phyloP scores from a whole-genome alignment of 768 basidiomycete species.

The Crepidotus variabilis region DNA sequence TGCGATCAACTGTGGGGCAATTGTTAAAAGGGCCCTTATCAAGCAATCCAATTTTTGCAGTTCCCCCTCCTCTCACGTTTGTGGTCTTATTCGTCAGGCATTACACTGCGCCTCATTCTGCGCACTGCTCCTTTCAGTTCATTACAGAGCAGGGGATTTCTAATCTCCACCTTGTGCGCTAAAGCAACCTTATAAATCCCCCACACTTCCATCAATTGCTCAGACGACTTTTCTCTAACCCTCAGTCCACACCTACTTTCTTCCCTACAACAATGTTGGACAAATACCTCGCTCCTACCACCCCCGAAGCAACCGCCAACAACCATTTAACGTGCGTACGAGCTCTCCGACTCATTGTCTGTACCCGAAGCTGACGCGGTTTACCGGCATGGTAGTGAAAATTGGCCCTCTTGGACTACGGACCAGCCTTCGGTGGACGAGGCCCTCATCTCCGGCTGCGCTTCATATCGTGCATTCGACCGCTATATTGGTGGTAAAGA shows the following conservation, averaged over 20 bases:
- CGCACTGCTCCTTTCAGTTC: background rate
- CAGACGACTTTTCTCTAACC: constrained; percentile 5
- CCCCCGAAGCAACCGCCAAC: constrained; percentile 72
- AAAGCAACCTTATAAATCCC: background rate
- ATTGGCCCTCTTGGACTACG: constrained; percentile 65
- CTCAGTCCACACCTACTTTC: constrained; percentile 9
- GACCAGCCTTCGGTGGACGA: constrained; percentile 70
- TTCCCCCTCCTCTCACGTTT: constrained; percentile 26
- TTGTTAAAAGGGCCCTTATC: constrained; percentile 15
- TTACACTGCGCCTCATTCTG: constrained; percentile 5
- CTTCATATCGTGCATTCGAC: constrained; percentile 77
- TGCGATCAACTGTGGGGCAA: constrained; percentile 21
- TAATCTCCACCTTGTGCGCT: background rate
- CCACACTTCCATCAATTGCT: background rate
- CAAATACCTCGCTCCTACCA: constrained; percentile 68
- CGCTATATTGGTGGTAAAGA: constrained; percentile 71
- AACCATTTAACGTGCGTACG: constrained; percentile 57
- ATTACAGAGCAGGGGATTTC: background rate
- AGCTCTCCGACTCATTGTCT: background rate
- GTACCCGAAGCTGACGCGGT: constrained; percentile 12
- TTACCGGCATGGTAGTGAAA: constrained; percentile 44
- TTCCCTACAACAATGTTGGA: constrained; percentile 43
- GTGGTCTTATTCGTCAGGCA: constrained; percentile 18
- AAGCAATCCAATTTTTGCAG: constrained; percentile 1
- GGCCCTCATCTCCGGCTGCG: constrained; percentile 69